Base-by-base conservation (phyloP, 345 rosid genomes). In the Eucalyptus curtisii region DNA sequence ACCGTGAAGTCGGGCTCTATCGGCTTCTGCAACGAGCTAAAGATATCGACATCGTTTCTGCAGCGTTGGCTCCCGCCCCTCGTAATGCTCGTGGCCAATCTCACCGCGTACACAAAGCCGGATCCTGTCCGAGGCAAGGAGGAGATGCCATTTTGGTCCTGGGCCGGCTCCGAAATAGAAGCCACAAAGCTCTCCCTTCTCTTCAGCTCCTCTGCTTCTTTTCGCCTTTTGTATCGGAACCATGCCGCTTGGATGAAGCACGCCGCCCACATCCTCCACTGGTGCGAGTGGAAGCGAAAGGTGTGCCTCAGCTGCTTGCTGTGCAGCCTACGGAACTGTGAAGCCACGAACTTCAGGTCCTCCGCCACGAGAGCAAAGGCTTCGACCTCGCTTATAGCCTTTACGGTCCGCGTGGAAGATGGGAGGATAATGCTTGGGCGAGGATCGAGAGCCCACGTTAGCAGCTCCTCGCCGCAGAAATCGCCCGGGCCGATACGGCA, bases 181-280 rank as follows among this genome's bases (percentile, higher is more conserved):
- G 64, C 61, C 42, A 86, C 44, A 2, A 81, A 64, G 48, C 80
- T 89, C 90, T 92, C 93, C 89, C 86, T 88, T 86, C 88, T 88
- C 89, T 87, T 91, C 20, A 92, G 91, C 88, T 92, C 92, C 45
- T 88, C 91, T 4, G 89, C 91, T 47, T 86, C 95, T 87, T 90
- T 94, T n/a, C 89, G 86, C 85, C 89, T 89, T 66, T 89, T 94
- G 61, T 92, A 90, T 12, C 93, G 93, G 68, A 91, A 89, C 94
- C 95, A 94, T 4, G 93, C 95, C 27, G 94, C 94, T 52, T 93
- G 94, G 52, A 94, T 87, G 89, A 94, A 94, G 90, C 94, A 92
- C 5, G 94, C 93, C 7, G 94, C 95, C 95, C 95, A 94, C 16
- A 92, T 93, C 76, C 94, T 89, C 95, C 96, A 95, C 33, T 93